Percentiles rank a stretch among this genome's conserved stretches.
phyloP scores from a whole-genome alignment of 2,329 filamentous ascomycete genomes.

The Xenoacremonium recifei region DNA sequence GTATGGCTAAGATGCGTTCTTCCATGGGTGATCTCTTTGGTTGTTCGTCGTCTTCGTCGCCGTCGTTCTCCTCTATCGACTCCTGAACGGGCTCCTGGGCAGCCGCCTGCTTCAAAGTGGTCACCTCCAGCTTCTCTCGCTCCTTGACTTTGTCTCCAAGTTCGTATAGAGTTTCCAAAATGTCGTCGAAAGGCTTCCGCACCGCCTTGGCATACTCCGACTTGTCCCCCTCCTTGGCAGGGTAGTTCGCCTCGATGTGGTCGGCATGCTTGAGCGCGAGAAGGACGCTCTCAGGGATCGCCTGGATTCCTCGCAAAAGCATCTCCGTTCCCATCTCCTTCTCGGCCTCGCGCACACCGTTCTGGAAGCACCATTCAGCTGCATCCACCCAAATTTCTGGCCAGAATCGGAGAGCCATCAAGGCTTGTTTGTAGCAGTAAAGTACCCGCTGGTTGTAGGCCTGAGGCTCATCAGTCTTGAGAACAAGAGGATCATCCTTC shows the following conservation, averaged over 20 bases:
- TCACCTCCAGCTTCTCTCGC: slow-evolving; percentile 57
- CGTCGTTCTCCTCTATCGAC: slow-evolving; percentile 46
- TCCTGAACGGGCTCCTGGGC: slow-evolving; percentile 36
- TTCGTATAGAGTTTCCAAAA: slow-evolving; percentile 85
- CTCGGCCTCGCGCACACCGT: slow-evolving; percentile 63
- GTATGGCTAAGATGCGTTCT: slow-evolving; percentile 59
- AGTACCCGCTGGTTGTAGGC: slow-evolving; percentile 76
- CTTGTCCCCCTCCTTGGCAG: slow-evolving; percentile 75
- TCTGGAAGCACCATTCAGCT: slow-evolving; percentile 86
- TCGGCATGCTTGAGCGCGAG: slow-evolving; percentile 89
- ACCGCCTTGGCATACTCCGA: slow-evolving; percentile 76
- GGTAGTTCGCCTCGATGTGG: slow-evolving; percentile 75
- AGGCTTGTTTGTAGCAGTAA: slow-evolving; percentile 88
- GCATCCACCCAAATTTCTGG: slow-evolving; percentile 96
- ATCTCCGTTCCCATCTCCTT: slow-evolving; percentile 68
- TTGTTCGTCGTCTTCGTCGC: slow-evolving; percentile 43
- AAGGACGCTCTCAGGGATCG: slow-evolving; percentile 91
- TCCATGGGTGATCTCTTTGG: slow-evolving; percentile 59
- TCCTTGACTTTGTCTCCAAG: slow-evolving; percentile 73
- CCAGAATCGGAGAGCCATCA: slow-evolving; percentile 93
- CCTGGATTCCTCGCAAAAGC: slow-evolving; percentile 75
- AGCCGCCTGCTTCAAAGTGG: slow-evolving; percentile 54
- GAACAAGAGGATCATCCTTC: slow-evolving; percentile 83
- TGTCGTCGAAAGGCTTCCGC: slow-evolving; percentile 77
- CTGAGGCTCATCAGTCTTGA: slow-evolving; percentile 76